These are phyloP conservation scores for Solanum lignicaule DNA, from an alignment of 257 asterid species.

Conservation along the genomic window DNA sequence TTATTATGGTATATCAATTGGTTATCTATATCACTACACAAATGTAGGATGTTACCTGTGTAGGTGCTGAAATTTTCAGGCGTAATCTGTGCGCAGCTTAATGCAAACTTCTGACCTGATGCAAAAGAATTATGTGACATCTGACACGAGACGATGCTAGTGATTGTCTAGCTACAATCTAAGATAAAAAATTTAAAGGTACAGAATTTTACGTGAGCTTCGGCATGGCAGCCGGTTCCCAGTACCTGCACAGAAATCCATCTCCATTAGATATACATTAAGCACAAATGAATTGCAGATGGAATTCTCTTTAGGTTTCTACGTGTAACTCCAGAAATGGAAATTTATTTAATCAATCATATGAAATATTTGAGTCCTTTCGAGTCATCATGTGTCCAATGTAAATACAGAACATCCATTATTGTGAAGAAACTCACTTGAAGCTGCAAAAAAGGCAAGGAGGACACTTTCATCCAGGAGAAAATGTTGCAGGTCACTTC, in stretches of 20 bases:
- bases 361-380: neutral
- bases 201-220: constrained; percentile 44
- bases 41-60: constrained; percentile 32
- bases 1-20: neutral
- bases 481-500: constrained; percentile 59
- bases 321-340: neutral
- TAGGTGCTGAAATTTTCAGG: constrained; percentile 33
- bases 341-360: neutral
- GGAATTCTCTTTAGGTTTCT: neutral
- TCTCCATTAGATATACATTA: neutral
- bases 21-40: neutral
- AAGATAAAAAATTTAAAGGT: constrained; percentile 1
- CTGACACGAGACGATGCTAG: neutral
- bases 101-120: constrained; percentile 67
- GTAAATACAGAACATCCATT: neutral
- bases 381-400: neutral
- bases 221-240: constrained; percentile 58
- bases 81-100: constrained; percentile 60
- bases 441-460: constrained; percentile 47
- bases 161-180: neutral
- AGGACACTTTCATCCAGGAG: constrained; percentile 58
- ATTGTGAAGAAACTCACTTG: constrained; percentile 40
- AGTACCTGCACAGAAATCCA: constrained; percentile 39
- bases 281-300: neutral
- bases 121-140: neutral